Conservation (phyloP, 495 filamentous ascomycete species). For the Chaetomium fimeti region DNA sequence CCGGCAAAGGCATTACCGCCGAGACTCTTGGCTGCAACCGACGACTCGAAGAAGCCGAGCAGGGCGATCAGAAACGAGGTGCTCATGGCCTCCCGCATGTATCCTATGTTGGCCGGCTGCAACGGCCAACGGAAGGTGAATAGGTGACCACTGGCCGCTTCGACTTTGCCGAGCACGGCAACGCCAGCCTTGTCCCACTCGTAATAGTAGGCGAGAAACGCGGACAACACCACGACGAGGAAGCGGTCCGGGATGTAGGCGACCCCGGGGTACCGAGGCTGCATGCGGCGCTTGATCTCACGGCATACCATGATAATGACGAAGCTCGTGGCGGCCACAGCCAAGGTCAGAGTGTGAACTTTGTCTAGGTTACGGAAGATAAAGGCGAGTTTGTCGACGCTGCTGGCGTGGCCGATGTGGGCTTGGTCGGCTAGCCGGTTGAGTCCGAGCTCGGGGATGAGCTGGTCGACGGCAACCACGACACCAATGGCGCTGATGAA, state of each 20-base stretch:
- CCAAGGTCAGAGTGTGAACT: conserved; percentile 69
- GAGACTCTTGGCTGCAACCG: conserved; percentile 92
- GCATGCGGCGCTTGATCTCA: conserved; percentile 75
- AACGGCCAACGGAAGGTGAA: conserved; percentile 89
- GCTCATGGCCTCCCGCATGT: conserved; percentile 82
- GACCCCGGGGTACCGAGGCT: conserved; percentile 75
- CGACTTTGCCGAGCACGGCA: conserved; percentile 76
- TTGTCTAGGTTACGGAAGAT: conserved; percentile 62
- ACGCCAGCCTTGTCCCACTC: conserved; percentile 80
- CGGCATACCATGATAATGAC: conserved; percentile 82
- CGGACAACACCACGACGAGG: conserved; percentile 81
- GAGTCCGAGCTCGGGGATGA: conserved; percentile 86
- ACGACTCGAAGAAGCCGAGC: conserved; percentile 97
- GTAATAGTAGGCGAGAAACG: conserved; percentile 73
- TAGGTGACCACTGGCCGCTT: conserved; percentile 60
- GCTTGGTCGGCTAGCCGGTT: conserved; percentile 55
- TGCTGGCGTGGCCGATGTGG: conserved; percentile 74
- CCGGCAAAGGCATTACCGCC: conserved; percentile 65
- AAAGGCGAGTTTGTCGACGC: conserved; percentile 79
- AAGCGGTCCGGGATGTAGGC: conserved; percentile 94
- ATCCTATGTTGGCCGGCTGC: conserved; percentile 65
- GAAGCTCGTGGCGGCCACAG: conserved; percentile 77
- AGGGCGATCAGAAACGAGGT: conserved; percentile 93
- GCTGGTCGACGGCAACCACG: conserved; percentile 92
- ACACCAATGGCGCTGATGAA: conserved; percentile 97